These are phyloP conservation scores for Lachnellula hyalina DNA, from an alignment of 2,329 filamentous ascomycete genomes.

Conservation along the genomic window DNA sequence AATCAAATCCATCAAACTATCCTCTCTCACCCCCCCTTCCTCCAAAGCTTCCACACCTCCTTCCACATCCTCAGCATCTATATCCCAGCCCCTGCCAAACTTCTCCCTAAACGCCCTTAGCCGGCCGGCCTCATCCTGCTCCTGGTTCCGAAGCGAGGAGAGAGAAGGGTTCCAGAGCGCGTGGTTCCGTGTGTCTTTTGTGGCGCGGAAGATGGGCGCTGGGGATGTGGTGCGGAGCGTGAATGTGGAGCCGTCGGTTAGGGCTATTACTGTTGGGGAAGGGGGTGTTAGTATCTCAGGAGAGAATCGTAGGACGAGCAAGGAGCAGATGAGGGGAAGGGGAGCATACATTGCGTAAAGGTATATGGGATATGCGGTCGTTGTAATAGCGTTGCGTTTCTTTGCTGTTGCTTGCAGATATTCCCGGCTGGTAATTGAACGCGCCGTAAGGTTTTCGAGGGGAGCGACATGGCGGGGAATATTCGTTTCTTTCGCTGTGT, in stretches of 20 bases:
- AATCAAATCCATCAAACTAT: conserved; percentile 53
- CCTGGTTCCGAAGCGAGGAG: conserved; percentile 76
- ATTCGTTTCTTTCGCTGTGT: neutral
- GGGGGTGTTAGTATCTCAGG: neutral
- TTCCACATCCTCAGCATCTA: conserved; percentile 34
- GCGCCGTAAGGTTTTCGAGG: conserved; percentile 18
- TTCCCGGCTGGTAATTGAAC: conserved; percentile 4
- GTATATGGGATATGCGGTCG: conserved; percentile 91
- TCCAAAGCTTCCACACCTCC: conserved; percentile 29
- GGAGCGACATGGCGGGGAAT: conserved; percentile 7
- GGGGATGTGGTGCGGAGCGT: conserved; percentile 74
- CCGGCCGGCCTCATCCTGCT: conserved; percentile 90
- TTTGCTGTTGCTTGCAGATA: conserved; percentile 30
- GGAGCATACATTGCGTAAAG: conserved; percentile 68
- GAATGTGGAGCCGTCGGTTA: conserved; percentile 85
- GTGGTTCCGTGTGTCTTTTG: conserved; percentile 85
- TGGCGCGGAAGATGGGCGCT: conserved; percentile 49
- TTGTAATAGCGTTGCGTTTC: conserved; percentile 77
- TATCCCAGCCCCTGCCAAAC: conserved; percentile 82
- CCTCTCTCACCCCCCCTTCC: conserved; percentile 35
- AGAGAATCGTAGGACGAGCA: neutral
- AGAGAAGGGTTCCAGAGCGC: conserved; percentile 85
- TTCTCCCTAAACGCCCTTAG: conserved; percentile 78
- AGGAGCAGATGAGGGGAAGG: conserved; percentile 21
- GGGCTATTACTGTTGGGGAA: conserved; percentile 57